A percentile compares a stretch with the other conserved stretches of the same genome.
phyloP scores from a whole-genome alignment of 1,284 basidiomycete species.

The Ceratobasidium sp. region DNA sequence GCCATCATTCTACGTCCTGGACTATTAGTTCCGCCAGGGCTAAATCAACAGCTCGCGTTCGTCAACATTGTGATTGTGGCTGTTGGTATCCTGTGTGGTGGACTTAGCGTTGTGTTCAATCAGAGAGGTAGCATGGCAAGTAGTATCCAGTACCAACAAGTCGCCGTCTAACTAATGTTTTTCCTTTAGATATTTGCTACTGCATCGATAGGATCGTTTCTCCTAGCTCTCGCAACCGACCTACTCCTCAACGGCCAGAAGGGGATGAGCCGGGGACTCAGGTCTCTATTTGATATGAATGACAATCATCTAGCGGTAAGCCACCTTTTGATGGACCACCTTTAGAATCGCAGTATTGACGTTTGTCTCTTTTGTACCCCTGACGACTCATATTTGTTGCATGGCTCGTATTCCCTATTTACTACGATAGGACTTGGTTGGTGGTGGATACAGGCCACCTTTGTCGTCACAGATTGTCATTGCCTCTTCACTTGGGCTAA shows the following conservation, averaged over 20 bases:
- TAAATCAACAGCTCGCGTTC: conserved; percentile 30
- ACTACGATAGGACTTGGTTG: conserved; percentile 27
- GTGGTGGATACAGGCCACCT: conserved; percentile 29
- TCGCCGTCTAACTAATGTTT: not conserved
- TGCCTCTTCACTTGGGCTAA: conserved; percentile 11
- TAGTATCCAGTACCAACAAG: not conserved
- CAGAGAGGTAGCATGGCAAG: conserved; percentile 21
- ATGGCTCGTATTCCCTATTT: not conserved
- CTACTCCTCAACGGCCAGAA: conserved; percentile 27
- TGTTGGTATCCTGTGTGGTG: conserved; percentile 1
- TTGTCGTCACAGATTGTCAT: conserved; percentile 32
- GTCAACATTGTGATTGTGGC: conserved; percentile 25
- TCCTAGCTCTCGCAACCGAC: conserved; percentile 23
- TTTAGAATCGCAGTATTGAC: not conserved
- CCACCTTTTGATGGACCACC: not conserved
- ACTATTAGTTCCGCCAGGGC: conserved; percentile 19
- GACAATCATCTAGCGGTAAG: conserved; percentile 34
- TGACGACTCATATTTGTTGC: not conserved
- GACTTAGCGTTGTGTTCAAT: conserved; percentile 31
- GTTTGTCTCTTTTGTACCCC: not conserved
- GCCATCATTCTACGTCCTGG: conserved; percentile 30
- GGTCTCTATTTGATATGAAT: conserved; percentile 36
- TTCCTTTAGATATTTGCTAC: conserved; percentile 28
- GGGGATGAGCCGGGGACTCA: conserved; percentile 33
- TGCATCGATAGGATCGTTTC: conserved; percentile 16